Conservation (phyloP, 2,329 filamentous ascomycete genomes). For the Pyrenochaeta sp. region DNA sequence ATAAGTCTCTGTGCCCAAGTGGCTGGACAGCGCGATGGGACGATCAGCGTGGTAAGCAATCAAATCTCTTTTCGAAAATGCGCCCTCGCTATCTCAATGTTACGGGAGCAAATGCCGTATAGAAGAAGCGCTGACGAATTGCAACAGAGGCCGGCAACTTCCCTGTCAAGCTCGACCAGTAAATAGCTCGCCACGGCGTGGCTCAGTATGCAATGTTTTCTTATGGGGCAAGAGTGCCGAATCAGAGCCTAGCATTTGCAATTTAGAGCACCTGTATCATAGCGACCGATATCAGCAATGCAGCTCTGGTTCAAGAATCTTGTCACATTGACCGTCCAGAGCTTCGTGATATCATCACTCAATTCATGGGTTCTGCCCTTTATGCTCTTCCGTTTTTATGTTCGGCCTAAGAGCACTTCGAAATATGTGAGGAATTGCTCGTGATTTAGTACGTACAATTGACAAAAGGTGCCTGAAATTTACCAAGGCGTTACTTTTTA, state of each 20-base stretch:
- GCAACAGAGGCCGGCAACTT: slow-evolving; percentile 44
- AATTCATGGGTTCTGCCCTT: too few species aligned
- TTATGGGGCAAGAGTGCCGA: slow-evolving; percentile 22
- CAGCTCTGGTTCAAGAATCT: slow-evolving; percentile 32
- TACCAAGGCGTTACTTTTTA: too few species aligned
- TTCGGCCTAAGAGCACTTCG: background rate
- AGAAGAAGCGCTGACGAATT: slow-evolving; percentile 9
- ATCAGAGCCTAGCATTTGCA: slow-evolving; percentile 34
- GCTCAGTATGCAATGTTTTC: slow-evolving; percentile 25
- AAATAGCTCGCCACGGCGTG: slow-evolving; percentile 25
- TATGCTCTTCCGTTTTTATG: background rate
- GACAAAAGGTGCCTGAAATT: too few species aligned
- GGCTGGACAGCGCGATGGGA: slow-evolving; percentile 96
- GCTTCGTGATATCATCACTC: slow-evolving; percentile 11
- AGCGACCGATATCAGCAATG: slow-evolving; percentile 38
- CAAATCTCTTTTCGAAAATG: background rate
- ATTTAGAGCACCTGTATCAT: slow-evolving; percentile 39
- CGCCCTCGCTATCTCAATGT: background rate
- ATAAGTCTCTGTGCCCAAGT: slow-evolving; percentile 96
- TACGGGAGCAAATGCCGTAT: too few species aligned
- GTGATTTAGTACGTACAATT: too few species aligned
- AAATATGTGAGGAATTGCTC: too few species aligned
- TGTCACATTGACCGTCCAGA: background rate
- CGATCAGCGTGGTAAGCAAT: slow-evolving; percentile 84
- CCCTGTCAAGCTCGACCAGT: slow-evolving; percentile 49